These are phyloP conservation scores for Claviceps arundinis DNA, from an alignment of 2,329 filamentous ascomycete species.

Conservation along the genomic window DNA sequence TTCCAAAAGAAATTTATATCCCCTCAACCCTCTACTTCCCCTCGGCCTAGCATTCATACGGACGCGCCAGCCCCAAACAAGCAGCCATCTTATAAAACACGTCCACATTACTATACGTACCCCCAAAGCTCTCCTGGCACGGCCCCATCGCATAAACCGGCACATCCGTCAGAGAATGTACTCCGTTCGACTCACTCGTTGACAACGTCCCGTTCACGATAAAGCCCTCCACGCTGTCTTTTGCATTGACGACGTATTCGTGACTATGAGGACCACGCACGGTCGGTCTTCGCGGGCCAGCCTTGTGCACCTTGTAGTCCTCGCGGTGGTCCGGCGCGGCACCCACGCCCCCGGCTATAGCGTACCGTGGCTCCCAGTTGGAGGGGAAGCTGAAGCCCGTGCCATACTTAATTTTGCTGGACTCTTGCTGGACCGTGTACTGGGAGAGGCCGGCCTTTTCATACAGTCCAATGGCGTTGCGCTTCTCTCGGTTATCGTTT, in stretches of 20 bases:
- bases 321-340: slow-evolving; percentile 66
- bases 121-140: slow-evolving; percentile 64
- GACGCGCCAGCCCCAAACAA: slow-evolving; percentile 44
- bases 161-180: slow-evolving; percentile 69
- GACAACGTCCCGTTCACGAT: slow-evolving; percentile 64
- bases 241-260: slow-evolving; percentile 50
- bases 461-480: slow-evolving; percentile 62
- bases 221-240: slow-evolving; percentile 54
- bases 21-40: slow-evolving; percentile 5
- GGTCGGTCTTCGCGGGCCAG: slow-evolving; percentile 49
- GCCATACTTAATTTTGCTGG: slow-evolving; percentile 50
- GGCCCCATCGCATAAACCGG: slow-evolving; percentile 68
- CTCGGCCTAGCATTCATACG: slow-evolving; percentile 4
- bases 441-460: slow-evolving; percentile 61
- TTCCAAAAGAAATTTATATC: neutral
- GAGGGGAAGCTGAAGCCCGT: slow-evolving; percentile 65
- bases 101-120: slow-evolving; percentile 57
- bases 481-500: slow-evolving; percentile 55
- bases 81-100: slow-evolving; percentile 62
- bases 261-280: slow-evolving; percentile 40
- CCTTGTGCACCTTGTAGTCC: slow-evolving; percentile 58
- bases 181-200: slow-evolving; percentile 49
- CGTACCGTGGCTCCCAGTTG: slow-evolving; percentile 78
- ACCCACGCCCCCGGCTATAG: slow-evolving; percentile 58
- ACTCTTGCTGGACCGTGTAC: slow-evolving; percentile 43